phyloP scores from a whole-genome alignment of 1,284 basidiomycete genomes.

The Cutaneotrichosporon sp. region DNA sequence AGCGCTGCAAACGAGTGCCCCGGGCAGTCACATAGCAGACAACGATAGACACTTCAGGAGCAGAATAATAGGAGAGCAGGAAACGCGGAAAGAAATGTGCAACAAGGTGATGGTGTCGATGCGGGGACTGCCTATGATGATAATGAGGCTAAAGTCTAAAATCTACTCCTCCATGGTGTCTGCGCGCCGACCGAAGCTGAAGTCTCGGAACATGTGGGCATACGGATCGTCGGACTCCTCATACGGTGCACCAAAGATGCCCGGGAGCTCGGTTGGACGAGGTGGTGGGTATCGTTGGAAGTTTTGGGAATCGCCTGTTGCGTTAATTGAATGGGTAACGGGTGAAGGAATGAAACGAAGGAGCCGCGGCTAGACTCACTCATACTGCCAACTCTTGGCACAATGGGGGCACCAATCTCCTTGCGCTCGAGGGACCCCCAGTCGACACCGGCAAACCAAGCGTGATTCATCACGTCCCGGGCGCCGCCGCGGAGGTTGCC shows the following conservation, averaged over 20 bases:
- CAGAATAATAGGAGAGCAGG: no score
- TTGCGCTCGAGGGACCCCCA: constrained; percentile 50
- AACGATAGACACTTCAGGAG: no score
- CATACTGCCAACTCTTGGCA: constrained; percentile 49
- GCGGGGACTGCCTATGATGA: no score
- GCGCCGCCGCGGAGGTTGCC: constrained; percentile 53
- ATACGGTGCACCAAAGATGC: constrained; percentile 44
- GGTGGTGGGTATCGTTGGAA: constrained; percentile 50
- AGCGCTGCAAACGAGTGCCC: no score
- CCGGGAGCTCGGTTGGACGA: constrained; percentile 45
- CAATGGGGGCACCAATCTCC: constrained; percentile 52
- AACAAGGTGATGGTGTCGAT: not conserved
- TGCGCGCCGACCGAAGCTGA: constrained; percentile 26
- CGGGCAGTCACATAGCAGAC: no score
- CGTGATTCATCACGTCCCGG: constrained; percentile 51
- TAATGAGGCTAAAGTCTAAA: not conserved
- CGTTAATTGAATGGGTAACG: no score
- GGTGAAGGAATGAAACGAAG: no score
- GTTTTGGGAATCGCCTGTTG: constrained; percentile 48
- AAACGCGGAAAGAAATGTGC: not conserved
- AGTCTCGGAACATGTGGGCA: constrained; percentile 40
- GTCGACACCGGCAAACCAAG: constrained; percentile 53
- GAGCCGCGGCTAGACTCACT: no score
- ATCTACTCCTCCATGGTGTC: constrained; percentile 16
- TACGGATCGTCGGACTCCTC: constrained; percentile 40